Conservation (phyloP, 345 rosid species). For the Linum usitatissimum region DNA sequence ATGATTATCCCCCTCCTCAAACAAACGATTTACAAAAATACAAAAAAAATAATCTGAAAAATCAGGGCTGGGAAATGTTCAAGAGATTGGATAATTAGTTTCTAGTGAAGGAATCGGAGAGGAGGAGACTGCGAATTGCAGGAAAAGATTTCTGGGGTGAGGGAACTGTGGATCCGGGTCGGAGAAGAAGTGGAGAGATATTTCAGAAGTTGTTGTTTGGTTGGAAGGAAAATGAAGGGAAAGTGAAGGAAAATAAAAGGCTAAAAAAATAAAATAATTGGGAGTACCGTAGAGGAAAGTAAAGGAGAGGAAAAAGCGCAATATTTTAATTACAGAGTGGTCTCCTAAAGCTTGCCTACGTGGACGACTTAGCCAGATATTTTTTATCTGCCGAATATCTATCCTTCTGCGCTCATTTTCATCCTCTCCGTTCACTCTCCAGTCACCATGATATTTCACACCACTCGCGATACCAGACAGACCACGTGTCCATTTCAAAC, state of each 20-base stretch:
- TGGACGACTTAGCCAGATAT: constrained; percentile 70
- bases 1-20: constrained; percentile 2
- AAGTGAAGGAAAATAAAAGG: background rate
- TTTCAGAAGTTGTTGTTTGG: constrained; percentile 23
- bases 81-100: background rate
- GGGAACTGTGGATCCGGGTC: constrained; percentile 10
- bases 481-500: constrained; percentile 5
- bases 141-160: no score
- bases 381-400: constrained; percentile 63
- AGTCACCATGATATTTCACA: background rate
- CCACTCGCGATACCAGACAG: constrained; percentile 7
- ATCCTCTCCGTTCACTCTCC: constrained; percentile 1
- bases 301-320: constrained; percentile 36
- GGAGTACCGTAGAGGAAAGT: background rate
- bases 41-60: background rate
- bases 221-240: constrained; percentile 13
- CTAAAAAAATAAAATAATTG: background rate
- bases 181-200: constrained; percentile 15
- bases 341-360: constrained; percentile 39
- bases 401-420: background rate
- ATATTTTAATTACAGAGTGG: constrained; percentile 49
- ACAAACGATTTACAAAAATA: background rate
- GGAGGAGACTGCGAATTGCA: background rate
- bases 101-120: background rate
- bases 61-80: background rate